Percentiles rank a stretch among this genome's conserved stretches.
Conservation (phyloP, 2,329 filamentous ascomycete genomes). For the Dactylellina leptospora region DNA sequence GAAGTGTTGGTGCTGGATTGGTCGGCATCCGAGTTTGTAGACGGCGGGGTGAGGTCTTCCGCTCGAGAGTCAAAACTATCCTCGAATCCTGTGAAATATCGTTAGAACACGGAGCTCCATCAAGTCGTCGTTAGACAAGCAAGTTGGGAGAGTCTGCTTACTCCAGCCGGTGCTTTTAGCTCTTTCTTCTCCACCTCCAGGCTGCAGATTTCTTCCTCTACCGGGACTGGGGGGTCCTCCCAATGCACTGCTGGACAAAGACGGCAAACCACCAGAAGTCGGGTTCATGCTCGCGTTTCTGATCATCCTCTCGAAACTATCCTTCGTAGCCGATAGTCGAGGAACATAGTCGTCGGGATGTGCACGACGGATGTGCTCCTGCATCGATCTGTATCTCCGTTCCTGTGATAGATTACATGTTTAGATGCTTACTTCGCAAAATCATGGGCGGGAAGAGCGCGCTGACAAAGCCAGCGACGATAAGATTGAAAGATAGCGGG, state of each 20-base stretch:
- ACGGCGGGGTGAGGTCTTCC: slow-evolving; percentile 51
- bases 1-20: slow-evolving; percentile 48
- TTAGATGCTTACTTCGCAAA: slow-evolving; percentile 15
- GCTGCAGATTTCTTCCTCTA: slow-evolving; percentile 39
- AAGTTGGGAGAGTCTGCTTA: slow-evolving; percentile 17
- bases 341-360: slow-evolving; percentile 97
- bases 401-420: slow-evolving; percentile 22
- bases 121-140: not conserved
- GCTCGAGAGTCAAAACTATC: slow-evolving; percentile 43
- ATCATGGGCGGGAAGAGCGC: slow-evolving; percentile 20
- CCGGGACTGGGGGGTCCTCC: slow-evolving; percentile 39
- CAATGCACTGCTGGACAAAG: slow-evolving; percentile 21
- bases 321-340: slow-evolving; percentile 95
- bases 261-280: slow-evolving; percentile 11
- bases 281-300: slow-evolving; percentile 22
- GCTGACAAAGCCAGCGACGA: slow-evolving; percentile 20
- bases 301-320: slow-evolving; percentile 93
- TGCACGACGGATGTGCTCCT: slow-evolving; percentile 97
- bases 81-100: slow-evolving; percentile 32
- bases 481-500: not conserved
- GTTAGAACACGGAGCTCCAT: not conserved
- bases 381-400: slow-evolving; percentile 85
- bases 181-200: slow-evolving; percentile 44
- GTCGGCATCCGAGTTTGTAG: slow-evolving; percentile 52
- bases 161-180: slow-evolving; percentile 51